Base-by-base conservation (phyloP, 1,284 basidiomycete species). In the Cutaneotrichosporon sp. region DNA sequence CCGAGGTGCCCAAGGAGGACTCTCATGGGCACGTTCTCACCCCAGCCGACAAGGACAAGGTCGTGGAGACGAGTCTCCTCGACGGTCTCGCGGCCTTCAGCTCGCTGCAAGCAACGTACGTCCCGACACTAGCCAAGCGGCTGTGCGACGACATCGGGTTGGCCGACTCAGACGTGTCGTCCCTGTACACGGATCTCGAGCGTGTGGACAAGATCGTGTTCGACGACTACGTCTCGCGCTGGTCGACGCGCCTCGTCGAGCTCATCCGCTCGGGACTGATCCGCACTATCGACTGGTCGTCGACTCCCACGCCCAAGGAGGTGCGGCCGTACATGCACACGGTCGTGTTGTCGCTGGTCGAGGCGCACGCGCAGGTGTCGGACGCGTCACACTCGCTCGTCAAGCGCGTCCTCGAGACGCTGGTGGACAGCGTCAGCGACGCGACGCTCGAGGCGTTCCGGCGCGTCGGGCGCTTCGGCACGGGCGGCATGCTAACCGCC, bases 401-500 rank as follows among this genome's bases (percentile, higher is more conserved):
- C 22, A 86, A 90, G 43, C 87, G 94, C 27, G 88, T 88, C n/a
- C 81, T 99, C 47, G 87, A 87, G 63, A 84, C 87, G 8, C 84
- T 99, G 9, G 89, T 95, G 11, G 90, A 94, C 63, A 87, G 89
- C 63, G 82, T 97, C 16, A 89, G 92, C 5, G 83, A 87, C 8
- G 89, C 92, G 67, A 89, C 92, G 0, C 81, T 97, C 58, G 84
- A 84, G 8, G 90, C 88, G 73, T 97, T 99, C 85, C 85, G 85
- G 64, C 87, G 91, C 75, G 87, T 99, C 33, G 87, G 87, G 67
- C 84, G 87, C 43, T 97, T 97, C 73, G 94, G 95, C 18, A 97
- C 97, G 87, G 97, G 97, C 50, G 97, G 97, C 13, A 99, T 99
- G 97, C 84, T 99, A 34, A 87, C 91, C 89, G 95, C 97, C 2